Evolutionary conservation across 352 stramenopile genomes (phyloP).

Genomic region (Globisporangium radiosum): DNA sequence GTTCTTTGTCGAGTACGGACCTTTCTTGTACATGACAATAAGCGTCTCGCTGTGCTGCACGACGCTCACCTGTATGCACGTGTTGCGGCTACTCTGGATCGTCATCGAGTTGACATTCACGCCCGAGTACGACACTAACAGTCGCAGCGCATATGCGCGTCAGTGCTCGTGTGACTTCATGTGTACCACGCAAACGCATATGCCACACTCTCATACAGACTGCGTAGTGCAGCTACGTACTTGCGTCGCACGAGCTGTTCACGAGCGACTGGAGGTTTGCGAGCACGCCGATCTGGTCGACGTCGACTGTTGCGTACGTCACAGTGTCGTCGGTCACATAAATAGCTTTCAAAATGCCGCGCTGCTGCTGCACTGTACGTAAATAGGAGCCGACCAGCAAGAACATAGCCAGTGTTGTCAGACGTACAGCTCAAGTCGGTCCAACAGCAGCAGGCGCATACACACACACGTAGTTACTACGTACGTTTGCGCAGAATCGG

Average conservation of each 20-base stretch:
- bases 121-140: constrained; percentile 71
- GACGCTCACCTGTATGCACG: constrained; percentile 82
- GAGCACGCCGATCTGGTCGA: constrained; percentile 88
- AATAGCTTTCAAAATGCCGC: constrained; percentile 84
- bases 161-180: too few species aligned
- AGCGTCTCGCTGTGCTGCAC: constrained; percentile 75
- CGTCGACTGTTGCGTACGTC: constrained; percentile 75
- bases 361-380: constrained; percentile 73
- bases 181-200: not conserved
- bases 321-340: constrained; percentile 84
- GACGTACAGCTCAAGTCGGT: not conserved
- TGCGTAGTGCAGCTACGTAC: constrained; percentile 22
- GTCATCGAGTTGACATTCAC: constrained; percentile 81
- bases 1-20: constrained; percentile 51
- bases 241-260: constrained; percentile 82
- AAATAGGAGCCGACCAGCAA: too few species aligned
- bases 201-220: not conserved
- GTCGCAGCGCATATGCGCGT: not conserved
- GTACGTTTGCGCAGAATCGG: constrained; percentile 80
- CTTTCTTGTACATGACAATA: constrained; percentile 87
- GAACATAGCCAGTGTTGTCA: too few species aligned
- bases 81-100: constrained; percentile 81
- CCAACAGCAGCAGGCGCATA: not conserved
- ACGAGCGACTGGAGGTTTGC: constrained; percentile 87
- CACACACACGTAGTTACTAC: constrained; percentile 2